Conservation (phyloP, 441 rosid species). For the Eugenia klotzschiana region DNA sequence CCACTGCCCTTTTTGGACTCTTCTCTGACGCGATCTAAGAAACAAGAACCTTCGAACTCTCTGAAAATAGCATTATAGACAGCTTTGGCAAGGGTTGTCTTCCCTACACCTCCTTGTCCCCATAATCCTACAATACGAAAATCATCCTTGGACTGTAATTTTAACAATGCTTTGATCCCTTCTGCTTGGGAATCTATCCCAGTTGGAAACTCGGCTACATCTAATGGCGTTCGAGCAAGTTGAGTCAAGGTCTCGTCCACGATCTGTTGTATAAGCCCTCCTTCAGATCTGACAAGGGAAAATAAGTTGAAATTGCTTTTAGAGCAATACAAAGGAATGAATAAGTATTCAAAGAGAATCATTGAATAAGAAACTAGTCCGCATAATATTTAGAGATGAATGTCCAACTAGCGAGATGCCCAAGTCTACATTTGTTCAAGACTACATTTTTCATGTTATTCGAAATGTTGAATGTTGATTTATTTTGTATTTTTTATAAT, state of each 20-base stretch:
- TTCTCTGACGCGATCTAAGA: neutral
- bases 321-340: neutral
- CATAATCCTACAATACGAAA: too few species aligned
- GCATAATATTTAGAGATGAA: too few species aligned
- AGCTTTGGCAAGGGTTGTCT: too few species aligned
- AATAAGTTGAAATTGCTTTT: neutral
- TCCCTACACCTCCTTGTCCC: too few species aligned
- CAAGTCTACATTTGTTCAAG: too few species aligned
- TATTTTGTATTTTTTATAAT: too few species aligned
- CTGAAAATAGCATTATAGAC: rapidly evolving
- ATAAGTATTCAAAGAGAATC: neutral
- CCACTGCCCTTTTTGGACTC: rapidly evolving
- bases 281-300: neutral
- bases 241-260: neutral
- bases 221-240: too few species aligned
- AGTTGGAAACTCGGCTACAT: neutral
- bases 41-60: neutral
- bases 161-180: neutral
- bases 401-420: too few species aligned
- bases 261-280: neutral
- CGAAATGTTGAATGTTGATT: too few species aligned
- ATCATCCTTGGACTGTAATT: neutral
- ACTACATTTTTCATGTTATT: too few species aligned
- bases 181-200: neutral
- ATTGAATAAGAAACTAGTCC: too few species aligned